Evolutionary conservation across 306 rosid genomes (phyloP), one percentile per base, ranked within the genome.

Genomic region (Trifolium subterraneum): DNA sequence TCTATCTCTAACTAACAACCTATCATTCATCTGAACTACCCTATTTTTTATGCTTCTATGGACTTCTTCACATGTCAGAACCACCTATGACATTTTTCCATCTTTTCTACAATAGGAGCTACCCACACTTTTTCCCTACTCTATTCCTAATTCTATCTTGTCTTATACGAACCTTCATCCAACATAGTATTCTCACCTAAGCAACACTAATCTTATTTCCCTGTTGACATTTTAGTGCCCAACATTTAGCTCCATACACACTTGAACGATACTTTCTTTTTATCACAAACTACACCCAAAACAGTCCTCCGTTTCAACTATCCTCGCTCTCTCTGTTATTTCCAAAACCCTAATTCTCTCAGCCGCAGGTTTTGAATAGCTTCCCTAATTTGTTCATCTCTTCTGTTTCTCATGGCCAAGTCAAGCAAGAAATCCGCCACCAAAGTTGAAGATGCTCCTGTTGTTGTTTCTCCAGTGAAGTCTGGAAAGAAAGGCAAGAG

Each of bases 1-100:
- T 64, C 51, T 20, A 64, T 39, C 50, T 64, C 35, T 39, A 22
- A 23, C n/a, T 64, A 16, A 64, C 69, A 64, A 59, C 35, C 19
- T 59, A 5, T 25, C 64, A 18, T 12, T 38, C 38, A 12, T 13
- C 18, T 5, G 16, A 58, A 5, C 64, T 12, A n/a, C n/a, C n/a
- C n/a, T n/a, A n/a, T n/a, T n/a, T n/a, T n/a, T n/a, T n/a, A n/a
- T n/a, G n/a, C n/a, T n/a, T n/a, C n/a, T n/a, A n/a, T n/a, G n/a
- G n/a, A n/a, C n/a, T n/a, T n/a, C n/a, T n/a, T n/a, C n/a, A n/a
- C n/a, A n/a, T n/a, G n/a, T n/a, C n/a, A n/a, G n/a, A n/a, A n/a
- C 64, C 18, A 25, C 64, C 64, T 27, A 56, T 56, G 64, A 7
- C 18, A 59, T 27, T 27, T 8, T 25, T 6, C 18, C 64, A 14